These are phyloP conservation scores for Solanum piurae DNA, from an alignment of 257 asterid species.

Conservation along the genomic window DNA sequence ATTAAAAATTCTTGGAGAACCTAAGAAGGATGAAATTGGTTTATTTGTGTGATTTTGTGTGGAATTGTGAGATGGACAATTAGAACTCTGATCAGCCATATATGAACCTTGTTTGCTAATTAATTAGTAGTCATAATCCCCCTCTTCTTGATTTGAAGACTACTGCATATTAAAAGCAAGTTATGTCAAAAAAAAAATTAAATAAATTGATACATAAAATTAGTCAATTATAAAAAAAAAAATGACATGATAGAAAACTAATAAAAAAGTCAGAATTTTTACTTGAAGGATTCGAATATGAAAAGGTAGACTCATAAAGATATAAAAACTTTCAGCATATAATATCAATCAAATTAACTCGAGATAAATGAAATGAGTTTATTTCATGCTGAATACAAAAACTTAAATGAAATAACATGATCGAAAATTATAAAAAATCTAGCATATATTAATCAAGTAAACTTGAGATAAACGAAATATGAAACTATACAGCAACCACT, in stretches of 20 bases:
- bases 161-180: slow-evolving; percentile 7
- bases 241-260: no score
- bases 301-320: no score
- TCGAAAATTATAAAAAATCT: no score
- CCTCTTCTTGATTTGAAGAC: slow-evolving; percentile 47
- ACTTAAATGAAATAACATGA: no score
- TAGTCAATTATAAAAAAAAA: neutral
- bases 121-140: neutral
- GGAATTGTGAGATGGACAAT: slow-evolving; percentile 15
- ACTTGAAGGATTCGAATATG: no score
- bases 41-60: slow-evolving; percentile 23
- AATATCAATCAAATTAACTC: no score
- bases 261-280: no score
- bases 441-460: neutral
- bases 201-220: no score
- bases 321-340: no score
- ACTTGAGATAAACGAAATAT: neutral
- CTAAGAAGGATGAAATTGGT: slow-evolving; percentile 47
- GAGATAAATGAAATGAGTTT: no score
- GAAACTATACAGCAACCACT: neutral
- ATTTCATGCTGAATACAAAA: no score
- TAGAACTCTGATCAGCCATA: slow-evolving; percentile 38
- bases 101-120: slow-evolving; percentile 35
- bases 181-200: neutral
- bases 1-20: slow-evolving; percentile 58